Evolutionary conservation across 306 rosid species (phyloP), one percentile per base, ranked within the genome.

Genomic region (Pyrus communis): DNA sequence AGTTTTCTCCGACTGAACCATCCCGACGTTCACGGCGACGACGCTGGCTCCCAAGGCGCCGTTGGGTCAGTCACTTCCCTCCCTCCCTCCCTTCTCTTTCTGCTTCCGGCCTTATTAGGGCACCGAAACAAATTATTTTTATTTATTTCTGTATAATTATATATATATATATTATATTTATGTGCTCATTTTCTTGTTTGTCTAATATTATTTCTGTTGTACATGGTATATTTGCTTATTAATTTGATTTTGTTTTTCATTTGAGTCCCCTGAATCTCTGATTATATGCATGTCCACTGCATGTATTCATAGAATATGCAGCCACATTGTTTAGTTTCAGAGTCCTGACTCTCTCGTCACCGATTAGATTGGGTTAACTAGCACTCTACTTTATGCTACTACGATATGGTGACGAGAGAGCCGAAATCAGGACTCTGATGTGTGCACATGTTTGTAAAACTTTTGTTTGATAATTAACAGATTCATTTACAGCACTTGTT

Each of bases 11-110:
- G 90, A 80, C 77, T 90, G 59, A 90, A 88, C 75, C 85, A 87
- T 77, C 95, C 89, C 27, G 95, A 94, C 82, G 77, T 84, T 67
- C 93, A 88, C 5, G 96, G 87, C 25, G 98, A 94, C 73, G 97
- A 95, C 75, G 93, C 92, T 7, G 97, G 87, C 69, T 90, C 97
- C 25, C 98, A 88, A 70, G 92, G 87, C 55, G 89, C 91, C 54
- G 88, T 80, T 84, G 92, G 81, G 97, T 91, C 75, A 87, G 93
- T 86, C 69, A 33, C 38, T 57, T 28, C 45, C 55, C 33, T 35
- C 25, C 64, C 33, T 35, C 25, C 21, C 40, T 60, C 58, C 49
- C 54, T 33, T 38, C 28, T 23, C 33, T 70, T 31, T 61, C 17
- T 38, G 6, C 22, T 28, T 49, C 70, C 40, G 45, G 22, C 15